A percentile compares a stretch with the other conserved stretches of the same genome.
phyloP scores from a whole-genome alignment of 257 asterid species.

The Solanum neorickii region DNA sequence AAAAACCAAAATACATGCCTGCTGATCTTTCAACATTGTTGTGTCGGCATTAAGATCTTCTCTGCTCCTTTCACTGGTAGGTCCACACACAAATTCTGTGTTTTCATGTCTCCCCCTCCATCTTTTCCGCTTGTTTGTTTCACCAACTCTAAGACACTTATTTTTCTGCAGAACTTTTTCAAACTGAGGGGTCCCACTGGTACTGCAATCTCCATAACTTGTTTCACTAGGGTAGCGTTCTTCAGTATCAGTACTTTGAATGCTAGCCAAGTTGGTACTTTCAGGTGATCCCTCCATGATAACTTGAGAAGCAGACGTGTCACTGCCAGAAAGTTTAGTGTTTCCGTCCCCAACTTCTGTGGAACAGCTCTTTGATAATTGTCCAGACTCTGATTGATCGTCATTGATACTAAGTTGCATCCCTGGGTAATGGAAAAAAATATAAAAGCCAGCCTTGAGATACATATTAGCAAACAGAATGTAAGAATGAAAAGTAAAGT shows the following conservation, averaged over 20 bases:
- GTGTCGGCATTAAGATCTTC: constrained; percentile 25
- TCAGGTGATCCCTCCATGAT: constrained; percentile 31
- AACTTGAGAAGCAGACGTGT: constrained; percentile 29
- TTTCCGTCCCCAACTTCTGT: constrained; percentile 12
- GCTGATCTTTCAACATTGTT: constrained; percentile 15
- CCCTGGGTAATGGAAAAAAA: constrained; percentile 24
- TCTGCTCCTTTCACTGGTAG: constrained; percentile 31
- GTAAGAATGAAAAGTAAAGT: background rate
- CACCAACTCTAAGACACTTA: constrained; percentile 42
- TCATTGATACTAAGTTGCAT: constrained; percentile 15
- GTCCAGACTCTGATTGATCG: constrained; percentile 35
- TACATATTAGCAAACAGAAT: background rate
- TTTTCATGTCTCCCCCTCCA: constrained; percentile 85
- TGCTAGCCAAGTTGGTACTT: constrained; percentile 20
- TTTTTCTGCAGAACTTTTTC: constrained; percentile 42
- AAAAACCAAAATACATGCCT: background rate
- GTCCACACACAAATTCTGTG: constrained; percentile 30
- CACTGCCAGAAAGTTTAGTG: constrained; percentile 36
- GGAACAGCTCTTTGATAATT: constrained; percentile 34
- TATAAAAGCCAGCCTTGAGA: background rate
- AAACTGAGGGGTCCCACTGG: constrained; percentile 47
- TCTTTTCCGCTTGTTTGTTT: constrained; percentile 82
- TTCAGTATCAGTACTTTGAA: constrained; percentile 38
- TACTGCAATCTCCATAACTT: constrained; percentile 66
- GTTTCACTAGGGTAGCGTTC: constrained; percentile 57